These are phyloP conservation scores for Aquilaria yunnanensis DNA, from an alignment of 345 rosid species.

Conservation along the genomic window DNA sequence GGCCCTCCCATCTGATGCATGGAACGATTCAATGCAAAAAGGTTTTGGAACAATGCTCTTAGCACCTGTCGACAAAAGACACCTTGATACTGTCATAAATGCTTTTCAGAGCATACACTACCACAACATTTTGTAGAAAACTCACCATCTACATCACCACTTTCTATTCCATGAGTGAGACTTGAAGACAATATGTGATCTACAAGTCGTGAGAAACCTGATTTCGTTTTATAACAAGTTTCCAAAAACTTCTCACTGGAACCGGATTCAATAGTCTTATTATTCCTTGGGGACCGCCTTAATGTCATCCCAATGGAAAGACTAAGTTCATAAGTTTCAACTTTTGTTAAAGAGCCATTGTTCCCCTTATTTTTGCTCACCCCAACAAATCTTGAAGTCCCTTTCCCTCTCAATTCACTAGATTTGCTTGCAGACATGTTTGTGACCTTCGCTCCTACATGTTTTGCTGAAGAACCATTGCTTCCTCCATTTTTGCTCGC, in stretches of 20 bases:
- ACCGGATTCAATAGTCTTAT: conserved; percentile 18
- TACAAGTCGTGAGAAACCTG: conserved; percentile 11
- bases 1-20: conserved; percentile 22
- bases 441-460: conserved; percentile 1
- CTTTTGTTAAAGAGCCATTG: conserved; percentile 11
- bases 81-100: conserved; percentile 9
- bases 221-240: conserved; percentile 4
- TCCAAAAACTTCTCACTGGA: conserved; percentile 5
- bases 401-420: conserved; percentile 18
- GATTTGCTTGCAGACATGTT: not conserved
- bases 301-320: conserved; percentile 11
- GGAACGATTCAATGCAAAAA: conserved; percentile 12
- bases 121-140: conserved; percentile 14
- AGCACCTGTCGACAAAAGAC: not conserved
- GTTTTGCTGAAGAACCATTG: conserved; percentile 13
- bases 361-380: conserved; percentile 16
- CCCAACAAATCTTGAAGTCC: conserved; percentile 25
- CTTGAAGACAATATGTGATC: conserved; percentile 24
- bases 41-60: conserved; percentile 6
- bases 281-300: conserved; percentile 17
- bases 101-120: conserved; percentile 11
- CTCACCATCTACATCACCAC: conserved; percentile 9
- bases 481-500: conserved; percentile 16
- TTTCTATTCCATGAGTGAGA: conserved; percentile 17
- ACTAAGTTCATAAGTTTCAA: conserved; percentile 6